A percentile compares a stretch with the other conserved stretches of the same genome.
phyloP scores from a whole-genome alignment of 192 early-diverging fungal species.

The Pecoramyces ruminantium region DNA sequence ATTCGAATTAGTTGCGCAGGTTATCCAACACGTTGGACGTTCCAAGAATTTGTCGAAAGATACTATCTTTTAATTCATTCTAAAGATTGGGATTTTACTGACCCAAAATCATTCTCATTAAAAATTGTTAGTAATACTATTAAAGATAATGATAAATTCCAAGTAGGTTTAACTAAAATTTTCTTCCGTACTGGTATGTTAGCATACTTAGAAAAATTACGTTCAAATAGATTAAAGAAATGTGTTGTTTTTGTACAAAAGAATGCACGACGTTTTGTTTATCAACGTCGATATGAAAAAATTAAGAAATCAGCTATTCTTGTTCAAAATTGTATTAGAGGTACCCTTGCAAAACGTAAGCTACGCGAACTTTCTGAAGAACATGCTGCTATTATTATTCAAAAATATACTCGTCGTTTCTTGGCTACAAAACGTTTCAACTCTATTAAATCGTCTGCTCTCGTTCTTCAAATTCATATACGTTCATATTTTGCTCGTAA shows the following conservation, averaged over 20 bases:
- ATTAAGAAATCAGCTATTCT: constrained; percentile 6
- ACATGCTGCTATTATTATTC: constrained; percentile 59
- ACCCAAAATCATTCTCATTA: constrained; percentile 17
- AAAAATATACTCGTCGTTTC: constrained; percentile 11
- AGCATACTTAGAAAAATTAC: constrained; percentile 74
- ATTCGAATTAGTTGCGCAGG: constrained; percentile 97
- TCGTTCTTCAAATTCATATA: constrained; percentile 16
- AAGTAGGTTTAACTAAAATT: constrained; percentile 87
- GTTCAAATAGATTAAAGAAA: constrained; percentile 59
- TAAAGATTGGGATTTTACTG: constrained; percentile 30
- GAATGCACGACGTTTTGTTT: constrained; percentile 56
- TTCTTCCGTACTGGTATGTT: constrained; percentile 97
- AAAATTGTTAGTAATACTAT: constrained; percentile 44
- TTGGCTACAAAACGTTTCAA: constrained; percentile 23
- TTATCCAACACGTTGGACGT: constrained; percentile 79
- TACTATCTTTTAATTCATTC: constrained; percentile 36
- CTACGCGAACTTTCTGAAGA: constrained; percentile 18
- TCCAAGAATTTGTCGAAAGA: constrained; percentile 82
- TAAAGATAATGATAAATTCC: constrained; percentile 68
- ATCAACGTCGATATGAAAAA: constrained; percentile 34
- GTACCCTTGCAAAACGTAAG: neutral
- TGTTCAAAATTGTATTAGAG: constrained; percentile 1
- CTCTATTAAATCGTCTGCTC: no score
- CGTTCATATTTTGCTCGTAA: constrained; percentile 52
- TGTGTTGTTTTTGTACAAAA: constrained; percentile 80